Evolutionary conservation across 148 eudicot genomes (phyloP).

Genomic region (Fagopyrum esculentum): DNA sequence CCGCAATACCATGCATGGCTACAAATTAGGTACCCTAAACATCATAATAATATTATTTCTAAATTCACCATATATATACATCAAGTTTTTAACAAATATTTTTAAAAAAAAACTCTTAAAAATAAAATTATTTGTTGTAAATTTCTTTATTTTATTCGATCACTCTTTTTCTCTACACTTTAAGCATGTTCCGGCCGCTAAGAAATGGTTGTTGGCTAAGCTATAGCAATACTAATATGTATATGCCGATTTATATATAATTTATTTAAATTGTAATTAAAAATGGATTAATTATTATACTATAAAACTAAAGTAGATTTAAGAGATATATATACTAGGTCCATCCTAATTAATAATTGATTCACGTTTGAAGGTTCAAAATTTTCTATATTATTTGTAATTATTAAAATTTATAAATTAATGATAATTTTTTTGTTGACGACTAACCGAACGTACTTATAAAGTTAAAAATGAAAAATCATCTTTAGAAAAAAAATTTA

Average conservation of each 20-base stretch:
- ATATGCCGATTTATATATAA: background rate
- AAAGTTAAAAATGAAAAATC: too few species aligned
- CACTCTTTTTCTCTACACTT: slow-evolving; percentile 1
- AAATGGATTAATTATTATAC: too few species aligned
- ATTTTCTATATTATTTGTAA: background rate
- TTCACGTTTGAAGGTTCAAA: background rate
- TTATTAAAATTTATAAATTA: too few species aligned
- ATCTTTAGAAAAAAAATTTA: too few species aligned
- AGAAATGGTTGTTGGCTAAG: slow-evolving; percentile 8
- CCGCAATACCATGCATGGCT: slow-evolving; percentile 11
- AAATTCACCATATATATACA: background rate
- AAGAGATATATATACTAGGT: background rate
- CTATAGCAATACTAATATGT: background rate
- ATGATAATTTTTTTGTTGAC: background rate
- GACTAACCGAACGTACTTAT: too few species aligned
- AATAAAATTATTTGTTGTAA: background rate
- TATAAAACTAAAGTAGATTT: background rate
- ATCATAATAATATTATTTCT: background rate
- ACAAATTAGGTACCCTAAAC: slow-evolving; percentile 4
- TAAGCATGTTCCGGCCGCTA: slow-evolving; percentile 12
- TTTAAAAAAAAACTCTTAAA: background rate
- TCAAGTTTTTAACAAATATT: background rate
- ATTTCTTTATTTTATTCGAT: background rate
- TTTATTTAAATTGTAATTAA: background rate
- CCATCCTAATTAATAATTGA: background rate